Evolutionary conservation across 1,284 basidiomycete species (phyloP).

Genomic region (Cryptococcus wingfieldii): DNA sequence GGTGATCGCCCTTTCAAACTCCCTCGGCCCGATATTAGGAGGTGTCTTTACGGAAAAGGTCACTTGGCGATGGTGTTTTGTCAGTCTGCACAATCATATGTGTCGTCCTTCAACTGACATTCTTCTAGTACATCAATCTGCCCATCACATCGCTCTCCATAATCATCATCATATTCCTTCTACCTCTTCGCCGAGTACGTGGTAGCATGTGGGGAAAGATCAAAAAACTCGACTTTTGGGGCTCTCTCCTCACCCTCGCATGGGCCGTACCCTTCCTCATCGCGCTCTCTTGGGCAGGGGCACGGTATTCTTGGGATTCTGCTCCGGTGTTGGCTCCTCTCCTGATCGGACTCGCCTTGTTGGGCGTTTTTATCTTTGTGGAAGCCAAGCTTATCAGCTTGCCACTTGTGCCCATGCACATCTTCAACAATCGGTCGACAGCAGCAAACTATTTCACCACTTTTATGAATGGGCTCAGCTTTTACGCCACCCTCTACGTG

Average conservation of each 20-base stretch:
- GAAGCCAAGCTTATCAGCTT: slow-evolving; percentile 66
- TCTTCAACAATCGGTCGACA: slow-evolving; percentile 68
- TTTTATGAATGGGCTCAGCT: slow-evolving; percentile 57
- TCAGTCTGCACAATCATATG: not conserved
- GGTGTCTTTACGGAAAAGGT: slow-evolving; percentile 43
- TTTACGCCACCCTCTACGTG: slow-evolving; percentile 35
- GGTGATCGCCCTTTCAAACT: slow-evolving; percentile 43
- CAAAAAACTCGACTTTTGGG: slow-evolving; percentile 64
- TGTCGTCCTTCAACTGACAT: slow-evolving; percentile 5
- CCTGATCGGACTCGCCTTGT: slow-evolving; percentile 56
- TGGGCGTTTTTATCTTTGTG: slow-evolving; percentile 62
- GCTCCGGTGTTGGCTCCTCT: slow-evolving; percentile 62
- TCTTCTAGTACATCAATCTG: slow-evolving; percentile 57
- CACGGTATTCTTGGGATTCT: slow-evolving; percentile 65
- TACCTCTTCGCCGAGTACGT: slow-evolving; percentile 63
- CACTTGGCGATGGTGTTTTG: slow-evolving; percentile 54
- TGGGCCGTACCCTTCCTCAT: slow-evolving; percentile 63
- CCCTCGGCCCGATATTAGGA: slow-evolving; percentile 47
- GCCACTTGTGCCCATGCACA: slow-evolving; percentile 67
- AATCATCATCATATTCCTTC: slow-evolving; percentile 57
- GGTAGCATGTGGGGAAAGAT: slow-evolving; percentile 61
- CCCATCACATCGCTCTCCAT: slow-evolving; percentile 58
- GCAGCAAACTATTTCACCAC: slow-evolving; percentile 64
- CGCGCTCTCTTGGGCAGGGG: slow-evolving; percentile 71
- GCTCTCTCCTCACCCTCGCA: slow-evolving; percentile 57